Conservation (phyloP, 441 rosid species). For the Populus trichocarpa region DNA sequence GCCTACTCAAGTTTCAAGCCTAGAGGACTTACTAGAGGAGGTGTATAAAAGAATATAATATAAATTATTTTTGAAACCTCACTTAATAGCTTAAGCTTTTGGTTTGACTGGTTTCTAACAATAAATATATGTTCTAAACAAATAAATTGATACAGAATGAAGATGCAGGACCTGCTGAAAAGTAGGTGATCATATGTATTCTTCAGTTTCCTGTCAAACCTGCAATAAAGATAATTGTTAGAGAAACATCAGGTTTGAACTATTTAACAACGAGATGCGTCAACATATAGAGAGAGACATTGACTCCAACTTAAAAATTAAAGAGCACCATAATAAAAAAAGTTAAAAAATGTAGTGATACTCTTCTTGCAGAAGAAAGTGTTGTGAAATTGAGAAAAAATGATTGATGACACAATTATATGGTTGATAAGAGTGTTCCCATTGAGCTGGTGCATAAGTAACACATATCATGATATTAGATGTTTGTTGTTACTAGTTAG, state of each 20-base stretch:
- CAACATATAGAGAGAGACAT: background rate
- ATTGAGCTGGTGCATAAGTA: background rate
- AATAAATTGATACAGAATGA: background rate
- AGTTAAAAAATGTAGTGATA: background rate
- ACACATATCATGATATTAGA: background rate
- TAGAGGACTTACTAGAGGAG: background rate
- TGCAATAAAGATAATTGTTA: slow-evolving; percentile 30
- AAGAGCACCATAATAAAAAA: background rate
- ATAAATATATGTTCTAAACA: background rate
- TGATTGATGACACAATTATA: background rate
- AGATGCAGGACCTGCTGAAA: slow-evolving; percentile 73
- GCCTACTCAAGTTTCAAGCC: background rate
- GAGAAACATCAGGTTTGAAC: background rate
- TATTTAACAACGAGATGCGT: background rate
- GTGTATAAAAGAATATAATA: background rate
- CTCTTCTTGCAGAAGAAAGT: background rate
- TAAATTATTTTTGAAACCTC: background rate
- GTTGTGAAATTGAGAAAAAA: background rate
- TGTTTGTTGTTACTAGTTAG: background rate
- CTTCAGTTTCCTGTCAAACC: slow-evolving; percentile 91
- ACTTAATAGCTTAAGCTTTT: too few relatives aligned
- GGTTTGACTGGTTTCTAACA: background rate
- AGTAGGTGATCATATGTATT: slow-evolving; percentile 88
- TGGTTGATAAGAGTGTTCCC: background rate
- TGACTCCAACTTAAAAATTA: background rate